Conservation (phyloP, 768 basidiomycete species). For the Mycena vitilis region DNA sequence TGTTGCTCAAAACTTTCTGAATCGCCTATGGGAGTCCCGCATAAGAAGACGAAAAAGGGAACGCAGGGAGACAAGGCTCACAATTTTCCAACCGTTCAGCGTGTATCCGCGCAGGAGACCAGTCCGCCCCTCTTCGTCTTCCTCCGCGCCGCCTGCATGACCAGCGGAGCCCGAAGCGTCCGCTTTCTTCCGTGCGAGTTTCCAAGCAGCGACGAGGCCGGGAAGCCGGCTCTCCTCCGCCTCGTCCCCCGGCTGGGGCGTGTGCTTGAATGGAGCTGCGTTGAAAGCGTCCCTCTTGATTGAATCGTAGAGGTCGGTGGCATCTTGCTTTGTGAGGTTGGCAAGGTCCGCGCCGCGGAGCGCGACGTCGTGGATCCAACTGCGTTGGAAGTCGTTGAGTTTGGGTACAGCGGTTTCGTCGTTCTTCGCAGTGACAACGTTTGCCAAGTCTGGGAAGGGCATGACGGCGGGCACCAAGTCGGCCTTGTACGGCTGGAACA, state of each 20-base stretch:
- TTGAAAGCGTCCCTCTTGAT: conserved; percentile 22
- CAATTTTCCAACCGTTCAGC: conserved; percentile 16
- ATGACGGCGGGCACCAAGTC: conserved; percentile 19
- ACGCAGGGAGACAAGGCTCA: background rate
- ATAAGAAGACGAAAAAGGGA: background rate
- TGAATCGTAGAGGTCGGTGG: background rate
- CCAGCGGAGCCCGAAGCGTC: background rate
- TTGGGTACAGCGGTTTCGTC: conserved; percentile 9
- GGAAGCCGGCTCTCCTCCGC: conserved; percentile 10
- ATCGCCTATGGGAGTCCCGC: conserved; percentile 13
- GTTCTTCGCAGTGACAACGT: conserved; percentile 11
- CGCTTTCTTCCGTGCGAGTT: conserved; percentile 2
- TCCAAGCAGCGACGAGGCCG: conserved; percentile 15
- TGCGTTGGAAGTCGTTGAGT: conserved; percentile 21
- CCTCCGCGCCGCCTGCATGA: conserved; percentile 1
- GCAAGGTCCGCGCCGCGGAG: conserved; percentile 8
- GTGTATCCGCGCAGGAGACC: conserved; percentile 15
- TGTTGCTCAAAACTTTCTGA: conserved; percentile 33
- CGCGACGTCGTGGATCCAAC: conserved; percentile 21
- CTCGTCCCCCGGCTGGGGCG: background rate
- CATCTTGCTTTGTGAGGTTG: background rate
- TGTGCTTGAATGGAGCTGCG: conserved; percentile 24
- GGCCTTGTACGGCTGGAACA: conserved; percentile 21
- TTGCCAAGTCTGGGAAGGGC: conserved; percentile 23
- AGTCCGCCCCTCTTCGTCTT: conserved; percentile 1